These are phyloP conservation scores for Mariannaea elegans DNA, from an alignment of 2,329 filamentous ascomycete species.

Conservation along the genomic window DNA sequence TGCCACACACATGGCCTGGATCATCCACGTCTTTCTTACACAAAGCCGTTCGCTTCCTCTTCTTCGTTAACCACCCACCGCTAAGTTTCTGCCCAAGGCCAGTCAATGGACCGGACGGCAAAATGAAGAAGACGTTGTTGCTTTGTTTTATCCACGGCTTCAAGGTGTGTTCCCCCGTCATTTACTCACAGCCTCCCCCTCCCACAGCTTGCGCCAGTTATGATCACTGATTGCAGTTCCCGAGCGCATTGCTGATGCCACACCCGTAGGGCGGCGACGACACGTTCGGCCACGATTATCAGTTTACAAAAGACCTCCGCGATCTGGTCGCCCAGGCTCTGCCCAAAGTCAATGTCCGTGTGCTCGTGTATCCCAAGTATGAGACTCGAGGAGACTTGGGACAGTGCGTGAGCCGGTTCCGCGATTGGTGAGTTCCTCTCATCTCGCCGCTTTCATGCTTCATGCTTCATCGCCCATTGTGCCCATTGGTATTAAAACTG, in stretches of 20 bases:
- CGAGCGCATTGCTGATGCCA: background rate
- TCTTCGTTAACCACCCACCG: background rate
- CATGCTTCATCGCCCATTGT: too few species aligned
- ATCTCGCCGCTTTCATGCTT: background rate
- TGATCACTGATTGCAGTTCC: too few species aligned
- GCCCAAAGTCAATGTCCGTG: conserved; percentile 73
- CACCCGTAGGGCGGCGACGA: conserved; percentile 72
- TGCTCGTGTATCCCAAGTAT: conserved; percentile 80
- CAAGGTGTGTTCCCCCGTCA: conserved; percentile 62
- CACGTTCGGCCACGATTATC: conserved; percentile 73
- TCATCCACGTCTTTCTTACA: conserved; percentile 8
- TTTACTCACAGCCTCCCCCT: background rate
- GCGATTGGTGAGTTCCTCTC: conserved; percentile 68
- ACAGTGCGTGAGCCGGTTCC: conserved; percentile 76
- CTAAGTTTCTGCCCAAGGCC: background rate
- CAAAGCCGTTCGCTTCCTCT: background rate
- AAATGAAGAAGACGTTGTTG: conserved; percentile 77
- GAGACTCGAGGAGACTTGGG: conserved; percentile 82
- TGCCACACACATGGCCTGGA: conserved; percentile 12
- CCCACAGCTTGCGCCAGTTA: background rate
- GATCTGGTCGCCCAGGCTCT: conserved; percentile 70
- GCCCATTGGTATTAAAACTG: too few species aligned
- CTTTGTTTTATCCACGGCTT: conserved; percentile 90
- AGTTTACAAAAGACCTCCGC: conserved; percentile 77
- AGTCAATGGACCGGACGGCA: conserved; percentile 26